Evolutionary conservation across 78 protist species (phyloP).

Genomic region (Trichosphaerium sp.): DNA sequence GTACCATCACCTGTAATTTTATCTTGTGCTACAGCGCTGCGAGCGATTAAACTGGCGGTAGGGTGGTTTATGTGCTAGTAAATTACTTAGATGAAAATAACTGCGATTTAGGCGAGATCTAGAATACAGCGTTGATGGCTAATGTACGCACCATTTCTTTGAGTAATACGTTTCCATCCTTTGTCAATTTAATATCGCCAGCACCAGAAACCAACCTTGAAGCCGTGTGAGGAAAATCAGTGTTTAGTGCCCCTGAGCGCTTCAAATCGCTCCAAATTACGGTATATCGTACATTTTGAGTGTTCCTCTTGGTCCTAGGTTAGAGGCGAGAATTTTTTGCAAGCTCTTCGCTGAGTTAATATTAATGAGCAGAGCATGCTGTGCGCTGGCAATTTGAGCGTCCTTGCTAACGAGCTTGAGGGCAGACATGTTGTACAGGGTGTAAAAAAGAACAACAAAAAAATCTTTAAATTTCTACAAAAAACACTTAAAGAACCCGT

Average conservation of each 20-base stretch:
- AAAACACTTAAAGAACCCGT: too few species aligned
- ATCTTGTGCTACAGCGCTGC: constrained; percentile 99
- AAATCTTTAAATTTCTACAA: too few species aligned
- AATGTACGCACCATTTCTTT: constrained; percentile 81
- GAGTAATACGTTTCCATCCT: constrained; percentile 97
- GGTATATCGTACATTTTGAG: constrained; percentile 86
- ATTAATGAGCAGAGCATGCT: constrained; percentile 73
- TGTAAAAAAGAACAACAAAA: too few species aligned
- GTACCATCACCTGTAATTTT: constrained; percentile 99
- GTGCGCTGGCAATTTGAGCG: too few species aligned
- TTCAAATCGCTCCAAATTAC: neutral
- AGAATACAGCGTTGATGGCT: neutral
- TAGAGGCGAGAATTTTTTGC: constrained; percentile 83
- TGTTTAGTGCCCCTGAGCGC: neutral
- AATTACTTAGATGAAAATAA: neutral
- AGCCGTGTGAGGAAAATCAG: neutral
- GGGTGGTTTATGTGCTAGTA: constrained; percentile 99
- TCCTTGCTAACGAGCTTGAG: too few species aligned
- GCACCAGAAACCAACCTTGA: constrained; percentile 91
- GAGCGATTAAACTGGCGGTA: constrained; percentile 96
- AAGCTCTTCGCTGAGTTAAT: constrained; percentile 89
- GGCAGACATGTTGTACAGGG: too few species aligned
- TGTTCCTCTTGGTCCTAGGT: constrained; percentile 99
- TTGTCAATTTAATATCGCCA: constrained; percentile 96
- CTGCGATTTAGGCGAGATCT: neutral